Evolutionary conservation across 2,329 filamentous ascomycete genomes (phyloP).

Genomic region (Curvularia spicifera): DNA sequence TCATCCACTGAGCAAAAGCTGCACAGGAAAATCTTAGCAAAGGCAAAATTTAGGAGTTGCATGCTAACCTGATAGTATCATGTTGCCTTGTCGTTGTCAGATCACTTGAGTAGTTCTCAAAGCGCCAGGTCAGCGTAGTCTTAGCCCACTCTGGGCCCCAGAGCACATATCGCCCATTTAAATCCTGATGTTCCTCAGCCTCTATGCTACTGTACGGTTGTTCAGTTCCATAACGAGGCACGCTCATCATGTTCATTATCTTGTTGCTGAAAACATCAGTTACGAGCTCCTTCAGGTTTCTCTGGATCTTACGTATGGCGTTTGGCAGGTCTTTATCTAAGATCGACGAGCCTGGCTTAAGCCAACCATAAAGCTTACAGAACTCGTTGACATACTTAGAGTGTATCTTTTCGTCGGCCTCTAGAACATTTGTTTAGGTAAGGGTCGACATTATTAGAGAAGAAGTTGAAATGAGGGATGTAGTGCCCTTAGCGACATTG

Average conservation of each 20-base stretch:
- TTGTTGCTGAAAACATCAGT: conserved; percentile 36
- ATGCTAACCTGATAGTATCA: conserved; percentile 31
- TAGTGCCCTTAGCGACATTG: conserved; percentile 14
- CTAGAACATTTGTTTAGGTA: conserved; percentile 12
- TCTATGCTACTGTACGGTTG: conserved; percentile 34
- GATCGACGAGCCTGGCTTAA: conserved; percentile 28
- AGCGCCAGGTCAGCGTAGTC: conserved; percentile 35
- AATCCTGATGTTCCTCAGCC: conserved; percentile 12
- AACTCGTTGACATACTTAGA: conserved; percentile 39
- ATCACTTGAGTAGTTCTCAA: conserved; percentile 35
- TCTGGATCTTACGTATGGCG: conserved; percentile 40
- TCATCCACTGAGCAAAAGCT: conserved; percentile 38
- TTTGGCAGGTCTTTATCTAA: conserved; percentile 30
- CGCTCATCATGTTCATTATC: conserved; percentile 35
- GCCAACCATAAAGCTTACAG: conserved; percentile 40
- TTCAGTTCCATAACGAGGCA: conserved; percentile 35
- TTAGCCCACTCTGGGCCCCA: conserved; percentile 42
- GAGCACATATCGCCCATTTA: conserved; percentile 33
- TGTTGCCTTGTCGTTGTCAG: conserved; percentile 27
- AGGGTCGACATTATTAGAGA: conserved; percentile 11
- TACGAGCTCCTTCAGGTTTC: conserved; percentile 31
- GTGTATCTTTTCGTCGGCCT: conserved; percentile 25
- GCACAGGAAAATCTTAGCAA: conserved; percentile 15
- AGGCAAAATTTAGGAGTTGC: background rate
- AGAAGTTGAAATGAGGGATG: conserved; percentile 33